A percentile compares a stretch with the other conserved stretches of the same genome.
Conservation (phyloP, 768 basidiomycete species). For the Macrolepiota albuminosa region DNA sequence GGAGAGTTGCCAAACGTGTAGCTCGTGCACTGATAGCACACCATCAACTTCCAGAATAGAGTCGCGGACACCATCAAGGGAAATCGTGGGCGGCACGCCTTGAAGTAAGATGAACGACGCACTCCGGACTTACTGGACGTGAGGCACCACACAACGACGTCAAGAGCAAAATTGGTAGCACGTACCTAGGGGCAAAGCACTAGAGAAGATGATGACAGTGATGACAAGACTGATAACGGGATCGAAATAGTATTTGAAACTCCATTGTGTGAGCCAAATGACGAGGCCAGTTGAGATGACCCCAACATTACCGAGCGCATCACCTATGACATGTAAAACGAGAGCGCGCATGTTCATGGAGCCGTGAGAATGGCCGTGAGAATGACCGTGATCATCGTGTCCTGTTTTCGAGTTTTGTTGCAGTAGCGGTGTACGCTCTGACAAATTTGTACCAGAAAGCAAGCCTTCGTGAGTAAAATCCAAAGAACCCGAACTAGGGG, state of each 20-base stretch:
- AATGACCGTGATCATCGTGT: constrained; percentile 16
- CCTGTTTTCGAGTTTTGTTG: constrained; percentile 8
- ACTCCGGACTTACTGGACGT: constrained; percentile 55
- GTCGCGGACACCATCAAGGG: constrained; percentile 82
- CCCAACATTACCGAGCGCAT: constrained; percentile 96
- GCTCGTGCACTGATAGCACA: constrained; percentile 83
- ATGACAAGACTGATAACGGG: constrained; percentile 92
- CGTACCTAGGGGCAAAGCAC: constrained; percentile 84
- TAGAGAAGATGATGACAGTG: constrained; percentile 94
- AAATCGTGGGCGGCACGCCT: constrained; percentile 86
- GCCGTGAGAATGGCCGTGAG: constrained; percentile 43
- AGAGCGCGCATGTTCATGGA: constrained; percentile 99
- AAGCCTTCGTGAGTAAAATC: constrained; percentile 9
- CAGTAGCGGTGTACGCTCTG: constrained; percentile 46
- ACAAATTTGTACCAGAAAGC: constrained; percentile 8
- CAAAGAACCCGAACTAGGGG: not conserved
- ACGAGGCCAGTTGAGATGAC: constrained; percentile 93
- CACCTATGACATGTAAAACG: constrained; percentile 90
- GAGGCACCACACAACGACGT: not conserved
- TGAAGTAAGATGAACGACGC: constrained; percentile 94
- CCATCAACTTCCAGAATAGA: constrained; percentile 81
- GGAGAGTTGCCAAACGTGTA: constrained; percentile 97
- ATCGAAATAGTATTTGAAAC: constrained; percentile 88
- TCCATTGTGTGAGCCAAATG: constrained; percentile 86
- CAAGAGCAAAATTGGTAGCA: constrained; percentile 5